phyloP scores from a whole-genome alignment of 768 basidiomycete genomes.

The Mycena belliarum region DNA sequence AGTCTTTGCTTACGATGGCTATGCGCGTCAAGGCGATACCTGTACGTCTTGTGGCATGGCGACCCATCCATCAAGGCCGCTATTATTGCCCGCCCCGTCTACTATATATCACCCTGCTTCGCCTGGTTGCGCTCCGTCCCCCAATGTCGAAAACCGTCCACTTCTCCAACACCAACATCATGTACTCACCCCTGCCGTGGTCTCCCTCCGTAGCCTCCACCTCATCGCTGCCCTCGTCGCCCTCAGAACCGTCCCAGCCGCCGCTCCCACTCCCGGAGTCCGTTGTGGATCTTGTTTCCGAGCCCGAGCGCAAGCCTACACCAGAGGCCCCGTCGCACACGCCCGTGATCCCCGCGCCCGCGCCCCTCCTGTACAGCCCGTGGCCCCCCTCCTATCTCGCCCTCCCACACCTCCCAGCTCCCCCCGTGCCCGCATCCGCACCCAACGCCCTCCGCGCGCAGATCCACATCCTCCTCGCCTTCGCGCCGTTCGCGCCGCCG shows the following conservation, averaged over 20 bases:
- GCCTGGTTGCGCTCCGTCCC: not conserved
- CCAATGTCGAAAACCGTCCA: constrained; percentile 13
- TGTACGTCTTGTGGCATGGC: too few relatives aligned
- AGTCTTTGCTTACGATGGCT: too few relatives aligned
- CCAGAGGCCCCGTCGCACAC: not conserved
- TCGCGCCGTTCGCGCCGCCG: constrained; percentile 9
- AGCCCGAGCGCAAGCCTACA: too few relatives aligned
- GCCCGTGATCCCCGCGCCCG: not conserved
- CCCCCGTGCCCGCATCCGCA: too few relatives aligned
- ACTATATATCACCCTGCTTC: too few relatives aligned
- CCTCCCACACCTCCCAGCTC: too few relatives aligned
- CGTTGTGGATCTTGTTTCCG: not conserved
- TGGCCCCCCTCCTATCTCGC: not conserved
- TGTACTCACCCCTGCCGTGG: constrained; percentile 20
- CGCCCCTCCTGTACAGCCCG: constrained; percentile 9
- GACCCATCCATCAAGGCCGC: too few relatives aligned
- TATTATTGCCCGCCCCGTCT: too few relatives aligned
- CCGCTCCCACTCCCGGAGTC: not conserved
- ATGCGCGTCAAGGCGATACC: too few relatives aligned
- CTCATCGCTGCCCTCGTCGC: constrained; percentile 15
- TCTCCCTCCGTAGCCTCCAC: constrained; percentile 1
- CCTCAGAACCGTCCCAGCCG: not conserved
- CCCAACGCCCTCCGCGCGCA: too few relatives aligned
- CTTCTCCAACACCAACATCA: constrained; percentile 16
- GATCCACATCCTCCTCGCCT: constrained; percentile 40